These are phyloP conservation scores for Periconia macrospinosa DNA, from an alignment of 2,329 filamentous ascomycete genomes.

Conservation along the genomic window DNA sequence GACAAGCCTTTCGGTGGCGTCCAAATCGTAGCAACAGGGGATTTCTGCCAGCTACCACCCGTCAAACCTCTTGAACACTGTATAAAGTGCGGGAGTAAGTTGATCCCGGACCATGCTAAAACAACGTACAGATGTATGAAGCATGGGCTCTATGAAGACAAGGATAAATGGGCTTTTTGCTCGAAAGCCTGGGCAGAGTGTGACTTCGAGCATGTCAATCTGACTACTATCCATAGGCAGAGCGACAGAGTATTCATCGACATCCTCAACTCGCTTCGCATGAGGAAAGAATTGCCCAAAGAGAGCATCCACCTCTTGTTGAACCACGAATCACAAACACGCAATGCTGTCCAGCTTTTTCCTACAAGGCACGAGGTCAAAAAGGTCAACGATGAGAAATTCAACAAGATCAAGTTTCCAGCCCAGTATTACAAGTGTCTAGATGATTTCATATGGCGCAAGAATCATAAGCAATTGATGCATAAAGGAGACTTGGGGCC, in stretches of 20 bases:
- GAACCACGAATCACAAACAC: conserved; percentile 47
- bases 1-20: conserved; percentile 49
- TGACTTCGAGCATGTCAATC: conserved; percentile 56
- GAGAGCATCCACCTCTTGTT: conserved; percentile 49
- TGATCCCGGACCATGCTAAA: conserved; percentile 1
- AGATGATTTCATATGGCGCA: conserved; percentile 49
- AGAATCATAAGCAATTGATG: conserved; percentile 23
- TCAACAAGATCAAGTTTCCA: conserved; percentile 29
- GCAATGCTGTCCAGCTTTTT: conserved; percentile 51
- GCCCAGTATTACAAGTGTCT: conserved; percentile 32
- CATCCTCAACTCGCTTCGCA: conserved; percentile 59
- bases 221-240: conserved; percentile 62
- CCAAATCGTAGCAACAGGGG: conserved; percentile 61
- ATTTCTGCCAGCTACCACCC: conserved; percentile 55
- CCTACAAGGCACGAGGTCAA: conserved; percentile 43
- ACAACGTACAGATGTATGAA: conserved; percentile 21
- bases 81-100: conserved; percentile 49
- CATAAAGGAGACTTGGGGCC: conserved; percentile 12
- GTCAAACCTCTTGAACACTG: conserved; percentile 61
- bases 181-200: conserved; percentile 59
- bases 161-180: conserved; percentile 64
- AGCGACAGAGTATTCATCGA: conserved; percentile 56
- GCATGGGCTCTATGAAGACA: conserved; percentile 47
- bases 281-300: conserved; percentile 45
- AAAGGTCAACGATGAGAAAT: conserved; percentile 36